Evolutionary conservation across 192 early-diverging fungal species (phyloP).

Genomic region (Entophlyctis luteolus): DNA sequence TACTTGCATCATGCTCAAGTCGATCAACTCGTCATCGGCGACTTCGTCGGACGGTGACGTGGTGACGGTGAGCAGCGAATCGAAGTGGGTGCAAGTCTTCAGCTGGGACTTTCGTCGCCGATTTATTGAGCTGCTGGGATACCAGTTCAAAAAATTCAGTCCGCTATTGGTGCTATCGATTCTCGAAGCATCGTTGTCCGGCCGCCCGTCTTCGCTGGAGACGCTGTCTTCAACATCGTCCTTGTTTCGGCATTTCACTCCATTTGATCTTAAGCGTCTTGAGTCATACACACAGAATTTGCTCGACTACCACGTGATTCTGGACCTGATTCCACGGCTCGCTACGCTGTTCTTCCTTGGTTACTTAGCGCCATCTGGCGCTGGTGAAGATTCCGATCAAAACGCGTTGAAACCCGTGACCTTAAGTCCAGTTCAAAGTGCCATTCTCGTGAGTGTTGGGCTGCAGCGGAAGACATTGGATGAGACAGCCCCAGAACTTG

Average conservation of each 20-base stretch:
- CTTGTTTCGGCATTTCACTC: constrained; percentile 54
- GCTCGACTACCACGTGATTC: constrained; percentile 94
- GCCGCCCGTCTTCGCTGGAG: constrained; percentile 8
- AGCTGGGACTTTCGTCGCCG: constrained; percentile 86
- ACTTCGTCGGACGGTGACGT: constrained; percentile 34
- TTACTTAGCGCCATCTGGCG: constrained; percentile 36
- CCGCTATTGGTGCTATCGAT: constrained; percentile 78
- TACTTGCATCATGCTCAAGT: constrained; percentile 94
- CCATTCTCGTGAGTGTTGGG: constrained; percentile 82
- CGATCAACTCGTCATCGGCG: constrained; percentile 48
- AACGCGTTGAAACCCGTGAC: constrained; percentile 42
- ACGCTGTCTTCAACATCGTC: neutral
- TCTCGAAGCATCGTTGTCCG: constrained; percentile 67
- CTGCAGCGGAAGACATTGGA: constrained; percentile 90
- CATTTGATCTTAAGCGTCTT: constrained; percentile 91
- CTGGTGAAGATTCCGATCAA: constrained; percentile 1
- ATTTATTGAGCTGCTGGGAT: constrained; percentile 83
- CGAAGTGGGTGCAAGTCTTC: constrained; percentile 81
- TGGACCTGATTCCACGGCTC: constrained; percentile 85
- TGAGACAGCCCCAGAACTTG: constrained; percentile 82
- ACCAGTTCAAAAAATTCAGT: constrained; percentile 80
- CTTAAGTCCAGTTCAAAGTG: constrained; percentile 81
- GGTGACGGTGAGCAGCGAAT: constrained; percentile 36
- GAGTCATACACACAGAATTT: constrained; percentile 95
- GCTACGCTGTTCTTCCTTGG: constrained; percentile 75